Conservation (phyloP, 805 yeast genomes). For the Monosporozyma siamensis region DNA sequence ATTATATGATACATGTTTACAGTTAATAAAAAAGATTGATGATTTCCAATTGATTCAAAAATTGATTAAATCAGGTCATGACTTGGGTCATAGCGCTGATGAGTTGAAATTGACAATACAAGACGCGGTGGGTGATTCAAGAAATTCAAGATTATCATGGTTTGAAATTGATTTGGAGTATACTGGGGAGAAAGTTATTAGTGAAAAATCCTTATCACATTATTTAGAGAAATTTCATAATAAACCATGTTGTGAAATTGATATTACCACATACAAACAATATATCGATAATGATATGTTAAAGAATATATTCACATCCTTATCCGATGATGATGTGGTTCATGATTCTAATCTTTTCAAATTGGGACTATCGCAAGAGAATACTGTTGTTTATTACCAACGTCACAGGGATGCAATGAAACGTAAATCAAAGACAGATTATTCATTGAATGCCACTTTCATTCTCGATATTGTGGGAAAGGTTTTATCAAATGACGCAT, state of each 20-base stretch:
- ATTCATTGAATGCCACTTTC: conserved; percentile 60
- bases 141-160: conserved; percentile 50
- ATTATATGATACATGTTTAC: conserved; percentile 35
- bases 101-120: conserved; percentile 29
- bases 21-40: conserved; percentile 49
- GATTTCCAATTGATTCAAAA: conserved; percentile 42
- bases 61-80: conserved; percentile 51
- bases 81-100: conserved; percentile 37
- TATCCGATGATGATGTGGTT: conserved; percentile 38
- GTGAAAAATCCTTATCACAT: conserved; percentile 26
- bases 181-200: conserved; percentile 8
- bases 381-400: conserved; percentile 32
- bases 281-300: conserved; percentile 19
- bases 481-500: conserved; percentile 13
- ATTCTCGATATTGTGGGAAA: conserved; percentile 45
- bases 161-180: conserved; percentile 36
- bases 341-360: conserved; percentile 40
- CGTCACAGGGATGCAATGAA: conserved; percentile 31
- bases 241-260: conserved; percentile 60
- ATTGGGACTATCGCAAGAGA: conserved; percentile 14
- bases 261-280: conserved; percentile 36
- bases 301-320: conserved; percentile 13
- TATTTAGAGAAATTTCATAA: conserved; percentile 41
- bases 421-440: conserved; percentile 51
- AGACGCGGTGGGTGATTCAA: conserved; percentile 28